Conservation (phyloP, 176 grass and related monocot species). For the Alloteropsis semialata region DNA sequence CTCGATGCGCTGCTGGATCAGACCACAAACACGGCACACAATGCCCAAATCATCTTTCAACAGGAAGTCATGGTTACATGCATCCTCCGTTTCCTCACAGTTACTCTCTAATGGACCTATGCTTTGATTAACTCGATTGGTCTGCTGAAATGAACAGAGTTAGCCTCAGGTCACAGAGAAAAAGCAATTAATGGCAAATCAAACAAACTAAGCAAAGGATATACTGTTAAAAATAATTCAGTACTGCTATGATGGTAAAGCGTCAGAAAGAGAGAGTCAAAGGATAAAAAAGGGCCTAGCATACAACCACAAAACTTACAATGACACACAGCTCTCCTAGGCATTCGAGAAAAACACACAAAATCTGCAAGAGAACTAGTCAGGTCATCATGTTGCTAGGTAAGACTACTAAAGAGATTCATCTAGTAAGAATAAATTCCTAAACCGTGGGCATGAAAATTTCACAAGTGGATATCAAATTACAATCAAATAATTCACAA, state of each 20-base stretch:
- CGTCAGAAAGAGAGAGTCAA: background rate
- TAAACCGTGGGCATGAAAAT: background rate
- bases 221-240: background rate
- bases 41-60: conserved; percentile 69
- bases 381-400: background rate
- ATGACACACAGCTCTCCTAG: too few species aligned
- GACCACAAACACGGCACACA: conserved; percentile 76
- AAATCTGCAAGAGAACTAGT: too few species aligned
- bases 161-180: background rate
- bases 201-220: background rate
- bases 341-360: too few species aligned
- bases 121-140: conserved; percentile 13
- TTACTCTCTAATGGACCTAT: conserved; percentile 27
- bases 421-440: background rate
- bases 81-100: conserved; percentile 34
- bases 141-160: conserved; percentile 34
- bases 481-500: background rate
- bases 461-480: background rate
- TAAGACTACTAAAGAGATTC: background rate
- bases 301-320: background rate
- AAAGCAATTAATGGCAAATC: background rate
- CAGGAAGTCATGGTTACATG: conserved; percentile 53
- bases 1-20: conserved; percentile 65
- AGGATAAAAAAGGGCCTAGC: background rate
- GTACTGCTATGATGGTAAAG: background rate